Conservation (phyloP, 116 monocot species). For the Iris pallida region DNA sequence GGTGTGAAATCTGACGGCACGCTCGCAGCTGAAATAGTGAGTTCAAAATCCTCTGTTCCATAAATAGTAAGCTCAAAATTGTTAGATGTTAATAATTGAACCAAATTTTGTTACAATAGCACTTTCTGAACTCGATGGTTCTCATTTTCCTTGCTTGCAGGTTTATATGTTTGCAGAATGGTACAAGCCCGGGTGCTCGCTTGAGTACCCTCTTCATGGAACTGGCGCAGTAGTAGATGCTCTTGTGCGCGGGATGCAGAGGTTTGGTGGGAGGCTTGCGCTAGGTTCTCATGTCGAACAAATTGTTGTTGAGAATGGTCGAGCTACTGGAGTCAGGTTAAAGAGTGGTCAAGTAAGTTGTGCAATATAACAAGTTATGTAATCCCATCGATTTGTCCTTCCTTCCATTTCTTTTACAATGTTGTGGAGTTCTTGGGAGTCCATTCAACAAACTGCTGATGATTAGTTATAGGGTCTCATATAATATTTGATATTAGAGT, state of each 20-base stretch:
- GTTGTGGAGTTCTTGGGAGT: background rate
- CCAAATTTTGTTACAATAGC: too few species aligned
- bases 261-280: slow-evolving; percentile 85
- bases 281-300: slow-evolving; percentile 67
- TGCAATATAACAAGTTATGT: background rate
- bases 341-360: slow-evolving; percentile 64
- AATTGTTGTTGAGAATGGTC: slow-evolving; percentile 77
- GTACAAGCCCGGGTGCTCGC: slow-evolving; percentile 91
- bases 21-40: slow-evolving; percentile 83
- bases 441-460: background rate
- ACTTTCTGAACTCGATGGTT: background rate
- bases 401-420: background rate
- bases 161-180: slow-evolving; percentile 99
- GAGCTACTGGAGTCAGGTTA: slow-evolving; percentile 73
- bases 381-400: background rate
- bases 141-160: slow-evolving; percentile 33
- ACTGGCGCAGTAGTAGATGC: slow-evolving; percentile 68
- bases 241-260: slow-evolving; percentile 71
- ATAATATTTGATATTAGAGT: too few species aligned
- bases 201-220: slow-evolving; percentile 85
- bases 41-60: slow-evolving; percentile 1
- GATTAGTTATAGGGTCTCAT: too few species aligned
- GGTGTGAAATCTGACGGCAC: slow-evolving; percentile 81
- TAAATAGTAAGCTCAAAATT: too few species aligned
- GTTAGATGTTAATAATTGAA: too few species aligned